phyloP scores from a whole-genome alignment of 1,139 yeast species.

The Eremothecium cymbalariae region DNA sequence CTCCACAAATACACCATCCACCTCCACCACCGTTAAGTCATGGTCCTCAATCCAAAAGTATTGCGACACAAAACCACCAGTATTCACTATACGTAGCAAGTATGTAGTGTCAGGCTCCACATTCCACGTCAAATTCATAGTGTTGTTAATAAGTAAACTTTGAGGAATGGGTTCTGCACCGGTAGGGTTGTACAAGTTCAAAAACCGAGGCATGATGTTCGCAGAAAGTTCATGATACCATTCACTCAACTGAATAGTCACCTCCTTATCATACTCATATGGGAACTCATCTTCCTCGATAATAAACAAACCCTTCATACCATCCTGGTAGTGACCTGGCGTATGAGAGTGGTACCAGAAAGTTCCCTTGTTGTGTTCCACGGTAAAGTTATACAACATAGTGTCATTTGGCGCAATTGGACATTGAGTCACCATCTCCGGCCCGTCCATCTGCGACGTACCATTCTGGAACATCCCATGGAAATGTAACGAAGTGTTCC shows the following conservation, averaged over 20 bases:
- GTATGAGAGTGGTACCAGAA: conserved; percentile 96
- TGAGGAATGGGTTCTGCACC: conserved; percentile 97
- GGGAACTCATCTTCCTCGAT: conserved; percentile 46
- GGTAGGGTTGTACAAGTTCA: conserved; percentile 75
- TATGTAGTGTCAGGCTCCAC: conserved; percentile 79
- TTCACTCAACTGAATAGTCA: conserved; percentile 59
- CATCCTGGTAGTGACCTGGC: conserved; percentile 82
- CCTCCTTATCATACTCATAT: conserved; percentile 66
- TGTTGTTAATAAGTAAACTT: conserved; percentile 67
- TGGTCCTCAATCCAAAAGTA: conserved; percentile 82
- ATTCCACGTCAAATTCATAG: conserved; percentile 58
- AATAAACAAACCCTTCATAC: conserved; percentile 74
- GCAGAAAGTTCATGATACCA: conserved; percentile 72
- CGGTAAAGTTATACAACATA: conserved; percentile 71
- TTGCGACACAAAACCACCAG: conserved; percentile 84
- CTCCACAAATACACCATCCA: conserved; percentile 73
- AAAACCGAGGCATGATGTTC: conserved; percentile 46
- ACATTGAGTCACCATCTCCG: conserved; percentile 79
- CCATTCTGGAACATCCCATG: conserved; percentile 86
- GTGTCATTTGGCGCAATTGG: conserved; percentile 71
- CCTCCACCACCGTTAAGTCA: conserved; percentile 69
- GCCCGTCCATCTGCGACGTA: conserved; percentile 75
- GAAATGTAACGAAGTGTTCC: conserved; percentile 75
- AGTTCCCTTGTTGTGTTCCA: conserved; percentile 72
- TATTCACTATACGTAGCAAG: conserved; percentile 64